Conservation (phyloP, 2,329 filamentous ascomycete genomes). For the Penicillium brasilianum region DNA sequence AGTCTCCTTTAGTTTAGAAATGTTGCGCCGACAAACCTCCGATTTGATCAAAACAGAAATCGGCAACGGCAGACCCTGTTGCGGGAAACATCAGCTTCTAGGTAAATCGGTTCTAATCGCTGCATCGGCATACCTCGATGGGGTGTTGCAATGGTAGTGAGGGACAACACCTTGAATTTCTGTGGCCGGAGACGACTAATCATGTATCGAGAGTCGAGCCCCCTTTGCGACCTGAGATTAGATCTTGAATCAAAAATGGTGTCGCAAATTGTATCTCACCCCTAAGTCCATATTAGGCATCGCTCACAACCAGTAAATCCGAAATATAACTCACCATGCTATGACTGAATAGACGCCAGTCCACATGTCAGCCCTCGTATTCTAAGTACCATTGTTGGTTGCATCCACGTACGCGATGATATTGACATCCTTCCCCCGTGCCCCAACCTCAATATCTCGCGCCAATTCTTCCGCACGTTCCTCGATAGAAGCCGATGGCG, state of each 20-base stretch:
- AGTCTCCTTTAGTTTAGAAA: no score
- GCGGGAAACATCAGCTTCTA: constrained; percentile 18
- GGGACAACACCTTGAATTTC: constrained; percentile 75
- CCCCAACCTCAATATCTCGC: constrained; percentile 58
- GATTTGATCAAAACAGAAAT: constrained; percentile 64
- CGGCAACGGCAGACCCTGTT: constrained; percentile 63
- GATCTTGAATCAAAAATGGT: constrained; percentile 17
- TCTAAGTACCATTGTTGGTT: no score
- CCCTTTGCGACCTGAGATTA: constrained; percentile 46
- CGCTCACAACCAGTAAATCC: neutral
- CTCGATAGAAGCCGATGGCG: constrained; percentile 64
- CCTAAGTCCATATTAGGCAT: constrained; percentile 31
- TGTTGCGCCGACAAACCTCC: constrained; percentile 49
- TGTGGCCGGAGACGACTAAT: constrained; percentile 62
- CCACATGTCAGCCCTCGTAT: neutral
- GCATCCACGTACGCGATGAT: constrained; percentile 63
- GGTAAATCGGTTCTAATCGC: no score
- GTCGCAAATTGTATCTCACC: constrained; percentile 33
- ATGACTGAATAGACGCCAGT: constrained; percentile 39
- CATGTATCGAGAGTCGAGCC: constrained; percentile 68
- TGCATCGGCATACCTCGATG: constrained; percentile 54
- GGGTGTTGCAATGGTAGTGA: constrained; percentile 67
- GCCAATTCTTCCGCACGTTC: constrained; percentile 59
- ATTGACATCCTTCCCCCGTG: constrained; percentile 64
- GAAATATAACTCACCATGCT: constrained; percentile 51